Conservation (phyloP, 2,329 filamentous ascomycete species). For the Teratosphaeria destructans region DNA sequence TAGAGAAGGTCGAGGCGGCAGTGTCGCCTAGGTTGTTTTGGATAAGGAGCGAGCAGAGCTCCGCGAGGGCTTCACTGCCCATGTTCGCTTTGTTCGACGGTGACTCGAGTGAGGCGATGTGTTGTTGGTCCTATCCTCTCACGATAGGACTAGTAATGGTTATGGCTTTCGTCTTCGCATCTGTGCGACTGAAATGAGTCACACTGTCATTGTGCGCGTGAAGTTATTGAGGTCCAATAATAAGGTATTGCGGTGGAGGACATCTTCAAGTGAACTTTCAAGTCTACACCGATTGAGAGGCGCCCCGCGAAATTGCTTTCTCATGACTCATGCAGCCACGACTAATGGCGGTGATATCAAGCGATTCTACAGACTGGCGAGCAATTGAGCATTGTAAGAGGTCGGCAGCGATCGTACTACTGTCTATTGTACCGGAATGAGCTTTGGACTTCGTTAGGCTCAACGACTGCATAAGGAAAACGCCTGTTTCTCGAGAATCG, state of each 20-base stretch:
- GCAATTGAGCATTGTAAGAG: neutral
- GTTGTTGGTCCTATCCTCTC: neutral
- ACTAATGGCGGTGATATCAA: neutral
- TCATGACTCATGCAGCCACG: neutral
- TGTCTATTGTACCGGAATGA: no score
- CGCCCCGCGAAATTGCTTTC: neutral
- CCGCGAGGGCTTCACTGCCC: constrained; percentile 23
- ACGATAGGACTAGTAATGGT: neutral
- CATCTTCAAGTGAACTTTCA: neutral
- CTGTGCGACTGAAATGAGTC: neutral
- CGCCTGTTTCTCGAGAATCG: neutral
- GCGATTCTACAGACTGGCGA: no score
- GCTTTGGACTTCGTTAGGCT: no score
- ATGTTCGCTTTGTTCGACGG: neutral
- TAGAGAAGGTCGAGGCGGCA: constrained; percentile 72
- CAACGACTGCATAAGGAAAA: no score
- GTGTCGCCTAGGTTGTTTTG: constrained; percentile 76
- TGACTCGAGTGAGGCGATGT: neutral
- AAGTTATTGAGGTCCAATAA: neutral
- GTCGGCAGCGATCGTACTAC: neutral
- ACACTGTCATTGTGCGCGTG: neutral
- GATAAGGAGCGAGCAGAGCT: constrained; percentile 84
- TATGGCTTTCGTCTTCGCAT: neutral
- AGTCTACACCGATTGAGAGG: no score
- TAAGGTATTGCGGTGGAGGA: neutral